phyloP scores from a whole-genome alignment of 257 asterid genomes.

The Fraxinus americana region DNA sequence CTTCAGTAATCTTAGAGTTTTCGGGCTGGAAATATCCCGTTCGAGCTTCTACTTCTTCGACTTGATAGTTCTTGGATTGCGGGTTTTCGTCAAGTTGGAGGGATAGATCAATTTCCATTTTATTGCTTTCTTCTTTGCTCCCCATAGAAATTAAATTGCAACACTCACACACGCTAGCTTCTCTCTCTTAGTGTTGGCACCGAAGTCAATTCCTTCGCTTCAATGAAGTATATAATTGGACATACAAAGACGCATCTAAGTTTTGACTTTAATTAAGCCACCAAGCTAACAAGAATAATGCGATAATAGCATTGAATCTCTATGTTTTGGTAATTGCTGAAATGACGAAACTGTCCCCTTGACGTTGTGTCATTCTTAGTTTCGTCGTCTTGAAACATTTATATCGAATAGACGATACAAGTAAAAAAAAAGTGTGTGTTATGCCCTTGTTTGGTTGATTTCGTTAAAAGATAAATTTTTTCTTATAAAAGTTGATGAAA shows the following conservation, averaged over 20 bases:
- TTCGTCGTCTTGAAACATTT: background rate
- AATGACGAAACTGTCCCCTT: background rate
- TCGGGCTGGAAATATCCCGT: background rate
- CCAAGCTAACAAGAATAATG: conserved; percentile 2
- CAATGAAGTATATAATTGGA: conserved; percentile 28
- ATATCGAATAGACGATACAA: background rate
- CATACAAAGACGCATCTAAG: conserved; percentile 41
- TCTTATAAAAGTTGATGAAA: too few relatives aligned
- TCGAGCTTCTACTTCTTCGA: conserved; percentile 5
- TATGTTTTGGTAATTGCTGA: background rate
- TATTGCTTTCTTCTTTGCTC: conserved; percentile 14
- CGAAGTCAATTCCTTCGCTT: conserved; percentile 53
- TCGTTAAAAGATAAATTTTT: too few relatives aligned
- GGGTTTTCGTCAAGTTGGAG: conserved; percentile 29
- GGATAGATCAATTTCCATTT: conserved; percentile 42
- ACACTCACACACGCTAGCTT: background rate
- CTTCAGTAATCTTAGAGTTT: conserved; percentile 25
- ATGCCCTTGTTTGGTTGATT: too few relatives aligned
- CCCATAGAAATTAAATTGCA: background rate
- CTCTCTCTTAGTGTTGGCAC: conserved; percentile 36
- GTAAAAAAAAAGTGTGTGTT: too few relatives aligned
- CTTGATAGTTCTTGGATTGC: background rate
- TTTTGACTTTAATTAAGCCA: conserved; percentile 36
- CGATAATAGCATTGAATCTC: background rate
- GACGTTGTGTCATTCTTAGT: too few relatives aligned